phyloP scores from a whole-genome alignment of 2,329 filamentous ascomycete species.

The Emmonsiellopsis sp. region DNA sequence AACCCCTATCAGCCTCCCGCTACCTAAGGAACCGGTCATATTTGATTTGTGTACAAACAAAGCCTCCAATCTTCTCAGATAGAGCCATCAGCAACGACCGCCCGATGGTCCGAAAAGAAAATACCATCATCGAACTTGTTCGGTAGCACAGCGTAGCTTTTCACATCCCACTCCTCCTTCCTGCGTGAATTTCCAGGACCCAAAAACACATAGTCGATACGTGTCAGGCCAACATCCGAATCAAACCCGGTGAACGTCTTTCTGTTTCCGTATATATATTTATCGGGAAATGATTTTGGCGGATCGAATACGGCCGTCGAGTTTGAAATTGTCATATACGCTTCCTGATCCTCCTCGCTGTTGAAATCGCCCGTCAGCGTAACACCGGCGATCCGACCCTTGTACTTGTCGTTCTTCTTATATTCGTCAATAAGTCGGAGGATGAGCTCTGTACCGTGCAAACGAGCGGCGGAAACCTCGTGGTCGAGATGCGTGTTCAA shows the following conservation, averaged over 20 bases:
- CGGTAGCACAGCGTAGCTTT: conserved; percentile 42
- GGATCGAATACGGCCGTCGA: neutral
- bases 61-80: neutral
- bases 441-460: conserved; percentile 44
- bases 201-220: conserved; percentile 47
- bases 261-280: neutral
- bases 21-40: too few species aligned
- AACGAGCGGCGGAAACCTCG: conserved; percentile 36
- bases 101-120: conserved; percentile 47
- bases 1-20: too few species aligned
- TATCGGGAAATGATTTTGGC: neutral
- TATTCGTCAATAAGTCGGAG: conserved; percentile 31
- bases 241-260: conserved; percentile 31
- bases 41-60: neutral
- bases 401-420: conserved; percentile 14
- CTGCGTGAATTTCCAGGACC: conserved; percentile 16
- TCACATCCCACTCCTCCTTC: conserved; percentile 29
- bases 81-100: conserved; percentile 43
- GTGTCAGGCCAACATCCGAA: conserved; percentile 27
- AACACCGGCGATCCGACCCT: conserved; percentile 28
- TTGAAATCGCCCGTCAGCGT: conserved; percentile 51
- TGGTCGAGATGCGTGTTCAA: conserved; percentile 52
- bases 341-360: conserved; percentile 40
- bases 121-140: conserved; percentile 48
- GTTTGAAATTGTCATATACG: conserved; percentile 29